Evolutionary conservation across 1,139 yeast genomes (phyloP), one percentile per base, ranked within the genome.

Genomic region (Waltiozyma sp.): DNA sequence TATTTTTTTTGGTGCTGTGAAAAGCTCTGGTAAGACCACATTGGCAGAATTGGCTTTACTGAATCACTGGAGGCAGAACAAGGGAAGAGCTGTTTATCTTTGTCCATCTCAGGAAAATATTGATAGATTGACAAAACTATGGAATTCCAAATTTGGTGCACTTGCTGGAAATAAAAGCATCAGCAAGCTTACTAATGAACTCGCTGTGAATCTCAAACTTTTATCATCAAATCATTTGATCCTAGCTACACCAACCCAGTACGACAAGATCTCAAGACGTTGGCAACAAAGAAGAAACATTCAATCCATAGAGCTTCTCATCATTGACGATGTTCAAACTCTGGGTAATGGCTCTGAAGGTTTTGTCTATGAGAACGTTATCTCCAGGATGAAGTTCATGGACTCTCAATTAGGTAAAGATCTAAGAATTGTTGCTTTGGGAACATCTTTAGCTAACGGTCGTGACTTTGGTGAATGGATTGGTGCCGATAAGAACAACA

Each of bases 381-480:
- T 91, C 10, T 70, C 93, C 1, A 69, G 97, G 50, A 70, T 86
- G 73, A 67, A 83, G 46, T 77, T 84, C 49, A 74, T 88, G 59
- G 65, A 78, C 0, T 69, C 76, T 1, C 93, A 85, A 50, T 58
- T 80, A 14, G 80, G 78, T 26, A 65, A 62, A 2, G 53, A 59
- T 6, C 52, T 77, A 2, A 66, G 97, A 48, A 63, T 87, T 28
- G 72, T 91, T 19, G 89, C 76, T 0, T 62, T 91, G 15, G 70
- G 86, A 1, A 69, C 77, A 2, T 77, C 95, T 0, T 59, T 89
- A 34, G 76, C 93, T 0, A 83, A 82, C 56, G 86, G 83, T 4
- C 70, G 76, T 44, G 96, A 86, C 50, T 61, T 89, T 49, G 93
- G 86, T 1, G 86, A 81, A 46, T 93, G 97, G 96, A 62, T 91